phyloP scores from a whole-genome alignment of 1,284 basidiomycete genomes.

The Leccinum solheimii region DNA sequence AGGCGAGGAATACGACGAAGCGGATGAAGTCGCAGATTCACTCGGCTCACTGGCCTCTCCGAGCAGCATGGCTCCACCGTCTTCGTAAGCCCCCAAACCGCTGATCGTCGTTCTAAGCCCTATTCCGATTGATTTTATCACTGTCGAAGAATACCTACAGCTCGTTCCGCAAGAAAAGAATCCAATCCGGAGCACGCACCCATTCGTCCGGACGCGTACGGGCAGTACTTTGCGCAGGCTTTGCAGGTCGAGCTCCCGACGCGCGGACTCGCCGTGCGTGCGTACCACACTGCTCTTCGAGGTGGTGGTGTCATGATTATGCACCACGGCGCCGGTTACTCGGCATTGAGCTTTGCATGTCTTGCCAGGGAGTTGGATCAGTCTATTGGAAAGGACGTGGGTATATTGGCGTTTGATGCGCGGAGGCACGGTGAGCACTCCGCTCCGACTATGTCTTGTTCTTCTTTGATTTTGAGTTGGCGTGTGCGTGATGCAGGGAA shows the following conservation, averaged over 20 bases:
- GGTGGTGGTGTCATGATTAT: constrained; percentile 71
- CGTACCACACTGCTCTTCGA: constrained; percentile 72
- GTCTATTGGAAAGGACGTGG: constrained; percentile 70
- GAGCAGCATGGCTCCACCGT: constrained; percentile 54
- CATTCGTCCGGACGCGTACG: constrained; percentile 57
- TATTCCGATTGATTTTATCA: background rate
- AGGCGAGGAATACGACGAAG: constrained; percentile 51
- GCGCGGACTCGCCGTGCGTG: constrained; percentile 66
- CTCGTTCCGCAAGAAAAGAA: constrained; percentile 27
- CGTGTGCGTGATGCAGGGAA: constrained; percentile 50
- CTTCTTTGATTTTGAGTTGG: background rate
- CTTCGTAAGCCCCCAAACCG: constrained; percentile 47
- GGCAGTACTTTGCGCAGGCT: constrained; percentile 74
- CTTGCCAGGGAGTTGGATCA: constrained; percentile 77
- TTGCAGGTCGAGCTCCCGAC: constrained; percentile 67
- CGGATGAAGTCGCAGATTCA: constrained; percentile 60
- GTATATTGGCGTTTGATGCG: constrained; percentile 83
- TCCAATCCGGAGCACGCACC: constrained; percentile 67
- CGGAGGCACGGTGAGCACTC: constrained; percentile 79
- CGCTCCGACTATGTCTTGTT: background rate
- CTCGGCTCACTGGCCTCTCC: constrained; percentile 60
- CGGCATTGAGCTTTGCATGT: constrained; percentile 86
- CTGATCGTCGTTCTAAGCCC: background rate
- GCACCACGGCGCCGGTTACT: constrained; percentile 94
- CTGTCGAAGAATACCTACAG: constrained; percentile 17